These are phyloP conservation scores for Lactuca sativa DNA, from an alignment of 129 eudicot species.

Conservation along the genomic window DNA sequence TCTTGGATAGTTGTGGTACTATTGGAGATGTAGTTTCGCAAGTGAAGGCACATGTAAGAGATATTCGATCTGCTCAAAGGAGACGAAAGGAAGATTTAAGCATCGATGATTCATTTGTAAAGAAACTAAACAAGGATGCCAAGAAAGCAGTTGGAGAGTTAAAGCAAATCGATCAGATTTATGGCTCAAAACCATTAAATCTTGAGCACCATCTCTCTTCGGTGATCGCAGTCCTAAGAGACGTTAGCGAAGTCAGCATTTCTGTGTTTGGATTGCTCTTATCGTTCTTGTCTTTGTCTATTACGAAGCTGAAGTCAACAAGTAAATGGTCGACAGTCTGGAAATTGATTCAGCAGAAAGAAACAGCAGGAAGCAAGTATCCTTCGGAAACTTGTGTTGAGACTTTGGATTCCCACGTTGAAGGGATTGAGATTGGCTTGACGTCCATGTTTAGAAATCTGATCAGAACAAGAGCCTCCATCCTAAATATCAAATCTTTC, in stretches of 20 bases:
- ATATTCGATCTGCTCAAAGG: constrained; percentile 33
- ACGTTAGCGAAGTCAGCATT: constrained; percentile 22
- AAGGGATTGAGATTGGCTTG: constrained; percentile 43
- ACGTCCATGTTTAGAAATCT: constrained; percentile 44
- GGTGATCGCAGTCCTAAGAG: constrained; percentile 25
- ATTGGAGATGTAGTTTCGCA: constrained; percentile 40
- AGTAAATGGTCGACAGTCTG: constrained; percentile 38
- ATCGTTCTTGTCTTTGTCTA: constrained; percentile 34
- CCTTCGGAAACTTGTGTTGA: constrained; percentile 12
- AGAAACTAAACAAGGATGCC: constrained; percentile 29
- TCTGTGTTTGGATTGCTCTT: constrained; percentile 33
- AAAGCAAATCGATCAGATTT: constrained; percentile 22
- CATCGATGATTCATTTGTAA: constrained; percentile 24
- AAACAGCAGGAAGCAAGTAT: constrained; percentile 19
- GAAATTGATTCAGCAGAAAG: constrained; percentile 31
- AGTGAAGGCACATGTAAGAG: constrained; percentile 27
- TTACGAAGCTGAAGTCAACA: constrained; percentile 3
- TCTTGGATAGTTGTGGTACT: constrained; percentile 47
- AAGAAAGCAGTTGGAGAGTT: constrained; percentile 24
- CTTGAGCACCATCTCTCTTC: constrained; percentile 19
- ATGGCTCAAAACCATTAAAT: background rate
- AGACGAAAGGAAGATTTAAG: constrained; percentile 30
- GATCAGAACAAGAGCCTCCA: constrained; percentile 44
- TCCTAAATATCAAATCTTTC: constrained; percentile 51
- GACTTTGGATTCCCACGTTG: constrained; percentile 24